phyloP scores from a whole-genome alignment of 75 land plant species.

The Larix kaempferi region DNA sequence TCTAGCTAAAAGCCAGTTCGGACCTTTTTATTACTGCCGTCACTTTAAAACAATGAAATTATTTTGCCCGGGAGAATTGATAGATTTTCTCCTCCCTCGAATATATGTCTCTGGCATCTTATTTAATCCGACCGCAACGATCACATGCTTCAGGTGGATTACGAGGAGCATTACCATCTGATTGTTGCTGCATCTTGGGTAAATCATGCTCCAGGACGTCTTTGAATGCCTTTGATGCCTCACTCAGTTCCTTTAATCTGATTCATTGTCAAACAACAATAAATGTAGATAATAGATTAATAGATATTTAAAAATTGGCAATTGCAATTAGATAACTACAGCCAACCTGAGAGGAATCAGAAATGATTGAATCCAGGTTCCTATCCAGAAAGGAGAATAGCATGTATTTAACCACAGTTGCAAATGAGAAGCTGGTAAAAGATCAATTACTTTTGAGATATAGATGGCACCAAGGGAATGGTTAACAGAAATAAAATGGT shows the following conservation, averaged over 20 bases:
- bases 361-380: not conserved
- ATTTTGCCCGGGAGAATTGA: no score
- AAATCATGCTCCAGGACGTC: constrained; percentile 82
- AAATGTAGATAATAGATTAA: not conserved
- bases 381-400: not conserved
- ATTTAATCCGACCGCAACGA: constrained; percentile 77
- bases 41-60: no score
- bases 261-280: constrained; percentile 9
- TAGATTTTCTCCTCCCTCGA: constrained; percentile 1
- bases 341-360: not conserved
- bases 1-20: no score
- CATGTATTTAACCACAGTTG: not conserved
- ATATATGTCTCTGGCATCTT: constrained; percentile 23
- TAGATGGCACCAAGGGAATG: no score
- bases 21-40: no score
- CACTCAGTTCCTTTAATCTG: constrained; percentile 78
- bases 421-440: not conserved
- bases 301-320: not conserved
- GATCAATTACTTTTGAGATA: no score
- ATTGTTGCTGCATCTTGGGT: constrained; percentile 47
- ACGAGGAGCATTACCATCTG: constrained; percentile 7
- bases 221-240: constrained; percentile 77
- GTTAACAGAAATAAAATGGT: not conserved
- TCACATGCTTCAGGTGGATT: constrained; percentile 56
- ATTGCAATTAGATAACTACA: not conserved